A percentile compares a stretch with the other conserved stretches of the same genome.
Conservation (phyloP, 163 green algal genomes). For the Volvox carteri region DNA sequence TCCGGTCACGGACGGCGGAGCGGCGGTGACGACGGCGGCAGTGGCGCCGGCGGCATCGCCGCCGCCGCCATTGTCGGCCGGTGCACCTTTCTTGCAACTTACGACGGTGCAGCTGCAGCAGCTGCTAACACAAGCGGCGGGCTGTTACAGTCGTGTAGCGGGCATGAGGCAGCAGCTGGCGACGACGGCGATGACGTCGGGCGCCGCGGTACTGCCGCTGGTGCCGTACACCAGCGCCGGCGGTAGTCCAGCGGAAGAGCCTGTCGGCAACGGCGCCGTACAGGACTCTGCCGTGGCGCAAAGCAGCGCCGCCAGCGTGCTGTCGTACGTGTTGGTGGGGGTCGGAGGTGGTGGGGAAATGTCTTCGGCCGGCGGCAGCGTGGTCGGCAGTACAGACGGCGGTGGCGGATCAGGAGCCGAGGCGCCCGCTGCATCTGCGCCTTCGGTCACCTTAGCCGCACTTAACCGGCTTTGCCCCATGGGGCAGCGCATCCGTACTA, state of each 20-base stretch:
- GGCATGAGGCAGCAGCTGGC: slow-evolving; percentile 11
- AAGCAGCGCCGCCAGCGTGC: not conserved
- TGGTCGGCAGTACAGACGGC: not conserved
- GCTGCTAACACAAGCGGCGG: slow-evolving; percentile 21
- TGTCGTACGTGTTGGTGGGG: slow-evolving; percentile 14
- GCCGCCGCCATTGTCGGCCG: not conserved
- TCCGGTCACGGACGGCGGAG: too few relatives aligned
- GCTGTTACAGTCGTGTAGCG: not conserved
- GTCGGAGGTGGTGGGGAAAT: not conserved
- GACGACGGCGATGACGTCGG: not conserved
- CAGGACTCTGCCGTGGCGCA: not conserved
- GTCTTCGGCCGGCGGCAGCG: not conserved
- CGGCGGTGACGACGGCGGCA: not conserved
- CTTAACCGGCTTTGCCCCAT: slow-evolving; percentile 43
- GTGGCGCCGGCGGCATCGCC: not conserved
- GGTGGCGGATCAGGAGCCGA: not conserved
- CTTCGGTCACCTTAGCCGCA: not conserved
- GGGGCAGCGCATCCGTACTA: not conserved
- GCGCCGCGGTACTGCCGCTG: slow-evolving; percentile 18
- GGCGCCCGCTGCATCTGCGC: not conserved
- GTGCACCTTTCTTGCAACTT: not conserved
- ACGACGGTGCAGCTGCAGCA: not conserved
- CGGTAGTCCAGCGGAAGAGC: not conserved
- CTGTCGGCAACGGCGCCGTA: not conserved
- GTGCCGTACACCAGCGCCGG: not conserved